Conservation (phyloP, 1,284 basidiomycete genomes). For the Laetiporus sulphureus region DNA sequence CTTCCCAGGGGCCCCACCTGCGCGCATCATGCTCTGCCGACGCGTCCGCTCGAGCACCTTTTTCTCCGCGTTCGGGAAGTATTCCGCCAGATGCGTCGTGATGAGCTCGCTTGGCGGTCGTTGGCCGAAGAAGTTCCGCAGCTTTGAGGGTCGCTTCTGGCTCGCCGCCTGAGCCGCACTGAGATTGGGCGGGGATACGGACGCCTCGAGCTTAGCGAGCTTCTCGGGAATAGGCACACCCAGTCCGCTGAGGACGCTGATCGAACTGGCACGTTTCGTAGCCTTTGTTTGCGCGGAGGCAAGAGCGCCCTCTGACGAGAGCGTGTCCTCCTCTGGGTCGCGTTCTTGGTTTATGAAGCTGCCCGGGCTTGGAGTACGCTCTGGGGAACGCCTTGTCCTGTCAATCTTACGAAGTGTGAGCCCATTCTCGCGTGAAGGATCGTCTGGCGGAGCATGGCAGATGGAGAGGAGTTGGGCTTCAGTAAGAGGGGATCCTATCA, state of each 20-base stretch:
- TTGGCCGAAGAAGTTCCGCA: constrained; percentile 98
- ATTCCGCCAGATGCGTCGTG: constrained; percentile 92
- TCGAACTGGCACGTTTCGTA: constrained; percentile 88
- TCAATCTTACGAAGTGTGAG: constrained; percentile 59
- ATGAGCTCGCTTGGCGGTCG: constrained; percentile 96
- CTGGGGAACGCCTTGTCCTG: constrained; percentile 30
- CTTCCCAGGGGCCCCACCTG: constrained; percentile 19
- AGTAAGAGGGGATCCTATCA: constrained; percentile 63
- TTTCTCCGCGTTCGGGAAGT: constrained; percentile 92
- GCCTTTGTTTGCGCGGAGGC: constrained; percentile 37
- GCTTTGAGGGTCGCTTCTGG: constrained; percentile 55
- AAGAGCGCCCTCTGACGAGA: constrained; percentile 21
- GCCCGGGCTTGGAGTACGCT: constrained; percentile 26
- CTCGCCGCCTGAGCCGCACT: constrained; percentile 28
- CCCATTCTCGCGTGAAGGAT: constrained; percentile 79
- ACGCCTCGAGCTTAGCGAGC: constrained; percentile 42
- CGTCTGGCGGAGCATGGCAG: constrained; percentile 78
- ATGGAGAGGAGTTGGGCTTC: constrained; percentile 82
- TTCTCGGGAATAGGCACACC: constrained; percentile 73
- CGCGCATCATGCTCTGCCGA: constrained; percentile 76
- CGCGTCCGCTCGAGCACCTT: constrained; percentile 81
- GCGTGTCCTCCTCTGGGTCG: constrained; percentile 35
- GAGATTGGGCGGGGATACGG: constrained; percentile 24
- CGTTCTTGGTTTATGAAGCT: constrained; percentile 19
- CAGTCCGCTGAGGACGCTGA: constrained; percentile 91